Percentiles rank a stretch among this genome's conserved stretches.
These are phyloP conservation scores for Colletotrichum somersetense DNA, from an alignment of 2,329 filamentous ascomycete species.

Conservation along the genomic window DNA sequence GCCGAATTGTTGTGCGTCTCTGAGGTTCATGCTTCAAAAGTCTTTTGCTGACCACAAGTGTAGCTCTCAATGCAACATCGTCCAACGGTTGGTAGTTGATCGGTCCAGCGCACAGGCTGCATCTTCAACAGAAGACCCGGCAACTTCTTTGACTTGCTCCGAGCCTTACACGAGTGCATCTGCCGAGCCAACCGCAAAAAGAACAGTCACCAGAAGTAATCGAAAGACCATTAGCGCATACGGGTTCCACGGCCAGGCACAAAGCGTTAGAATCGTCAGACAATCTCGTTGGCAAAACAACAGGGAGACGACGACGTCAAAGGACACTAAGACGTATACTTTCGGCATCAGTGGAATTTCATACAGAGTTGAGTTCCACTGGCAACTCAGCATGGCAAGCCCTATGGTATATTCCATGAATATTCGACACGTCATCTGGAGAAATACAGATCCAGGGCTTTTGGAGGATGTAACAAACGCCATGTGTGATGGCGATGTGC, in stretches of 20 bases:
- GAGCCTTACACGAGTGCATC: background rate
- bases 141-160: too few species aligned
- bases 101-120: background rate
- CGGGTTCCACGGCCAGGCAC: background rate
- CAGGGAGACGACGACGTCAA: background rate
- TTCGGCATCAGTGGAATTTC: constrained; percentile 5
- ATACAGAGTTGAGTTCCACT: constrained; percentile 7
- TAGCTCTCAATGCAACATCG: background rate
- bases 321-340: background rate
- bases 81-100: background rate
- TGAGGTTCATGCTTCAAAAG: too few species aligned
- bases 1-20: background rate
- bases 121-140: background rate
- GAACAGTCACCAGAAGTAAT: background rate
- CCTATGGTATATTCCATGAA: constrained; percentile 1
- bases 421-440: background rate
- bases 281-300: background rate
- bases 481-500: background rate
- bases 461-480: background rate
- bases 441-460: background rate
- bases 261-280: background rate
- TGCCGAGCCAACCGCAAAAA: background rate
- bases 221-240: background rate
- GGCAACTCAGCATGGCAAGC: background rate
- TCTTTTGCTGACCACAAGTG: background rate